These are phyloP conservation scores for Lentinula boryana DNA, from an alignment of 768 basidiomycete species.

Conservation along the genomic window DNA sequence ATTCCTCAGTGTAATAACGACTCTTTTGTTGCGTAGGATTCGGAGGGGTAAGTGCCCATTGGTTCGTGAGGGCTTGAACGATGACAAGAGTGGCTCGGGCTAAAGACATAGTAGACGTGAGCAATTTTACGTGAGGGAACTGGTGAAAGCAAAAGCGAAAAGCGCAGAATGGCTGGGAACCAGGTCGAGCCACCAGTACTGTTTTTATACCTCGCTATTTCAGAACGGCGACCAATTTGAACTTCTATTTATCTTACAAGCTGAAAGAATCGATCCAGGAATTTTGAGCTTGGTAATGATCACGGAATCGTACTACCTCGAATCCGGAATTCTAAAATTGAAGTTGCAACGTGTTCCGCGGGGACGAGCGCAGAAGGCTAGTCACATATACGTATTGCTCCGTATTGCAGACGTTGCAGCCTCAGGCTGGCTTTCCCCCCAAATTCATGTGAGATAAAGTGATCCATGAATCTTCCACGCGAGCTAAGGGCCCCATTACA, in stretches of 20 bases:
- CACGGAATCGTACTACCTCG: background rate
- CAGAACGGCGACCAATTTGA: background rate
- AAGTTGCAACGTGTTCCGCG: slow-evolving; percentile 2
- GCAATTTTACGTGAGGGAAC: background rate
- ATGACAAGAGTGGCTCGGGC: slow-evolving; percentile 40
- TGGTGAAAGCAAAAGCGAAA: background rate
- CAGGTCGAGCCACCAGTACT: background rate
- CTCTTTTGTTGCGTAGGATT: slow-evolving; percentile 46
- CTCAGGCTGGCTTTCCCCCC: background rate
- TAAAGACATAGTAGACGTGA: slow-evolving; percentile 34
- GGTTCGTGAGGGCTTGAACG: slow-evolving; percentile 44
- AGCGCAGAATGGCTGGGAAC: background rate
- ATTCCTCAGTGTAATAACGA: slow-evolving; percentile 48
- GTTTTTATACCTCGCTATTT: background rate
- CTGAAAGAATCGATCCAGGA: background rate
- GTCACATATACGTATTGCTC: background rate
- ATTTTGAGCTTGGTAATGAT: background rate
- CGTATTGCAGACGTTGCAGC: background rate
- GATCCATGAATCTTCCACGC: background rate
- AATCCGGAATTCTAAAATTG: background rate
- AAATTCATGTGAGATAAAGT: background rate
- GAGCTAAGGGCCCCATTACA: background rate
- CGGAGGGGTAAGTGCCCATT: slow-evolving; percentile 49
- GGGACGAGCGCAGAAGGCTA: background rate
- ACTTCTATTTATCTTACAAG: background rate